Base-by-base conservation (phyloP, 129 eudicot genomes). In the Tagetes erecta region DNA sequence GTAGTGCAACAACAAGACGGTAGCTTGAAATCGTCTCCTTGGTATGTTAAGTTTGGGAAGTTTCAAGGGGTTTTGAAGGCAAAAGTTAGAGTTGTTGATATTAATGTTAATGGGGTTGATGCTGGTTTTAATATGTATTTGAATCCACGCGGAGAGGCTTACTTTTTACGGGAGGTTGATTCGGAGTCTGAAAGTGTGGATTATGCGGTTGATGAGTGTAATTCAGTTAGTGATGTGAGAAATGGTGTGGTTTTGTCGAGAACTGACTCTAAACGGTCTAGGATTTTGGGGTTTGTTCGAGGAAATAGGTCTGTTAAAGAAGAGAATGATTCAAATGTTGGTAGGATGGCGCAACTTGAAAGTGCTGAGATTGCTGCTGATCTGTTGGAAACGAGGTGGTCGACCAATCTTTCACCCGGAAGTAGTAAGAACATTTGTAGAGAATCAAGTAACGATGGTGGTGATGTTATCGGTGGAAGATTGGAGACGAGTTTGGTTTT, bases 11-110 rank as follows among this genome's bases (percentile, higher is more conserved):
- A 95, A 65, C 82, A 80, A 47, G 99, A 95, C 68, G 96, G 99
- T 68, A 91, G 87, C 64, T 91, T 85, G 63, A 89, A 88, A 78
- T 91, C 96, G 6, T 86, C 97, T 1, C 99, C 99, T 50, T 95
- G 99, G 99, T 95, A 95, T 75, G 90, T 95, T 72, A 80, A 82
- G 49, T 95, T 95, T 79, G 99, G 99, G 49, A 95, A 95, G 45
- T 95, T 88, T 83, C 99, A 95, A 82, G 99, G 99, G 80, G 97
- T 94, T 57, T 69, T 94, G 69, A 94, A 94, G 83, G 84, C 91
- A 4, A 88, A 84, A 51, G 97, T 88, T 72, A 81, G 87, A 78
- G 78, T 91, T 50, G 90, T 95, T 50, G 81, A 68, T 71, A 85
- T 95, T 41, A 86, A 74, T 79, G 96, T 95, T 40, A 91, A 95